Percentiles rank a stretch among this genome's conserved stretches.
Evolutionary conservation across 306 rosid genomes (phyloP).

Genomic region (Cucumis hystrix): DNA sequence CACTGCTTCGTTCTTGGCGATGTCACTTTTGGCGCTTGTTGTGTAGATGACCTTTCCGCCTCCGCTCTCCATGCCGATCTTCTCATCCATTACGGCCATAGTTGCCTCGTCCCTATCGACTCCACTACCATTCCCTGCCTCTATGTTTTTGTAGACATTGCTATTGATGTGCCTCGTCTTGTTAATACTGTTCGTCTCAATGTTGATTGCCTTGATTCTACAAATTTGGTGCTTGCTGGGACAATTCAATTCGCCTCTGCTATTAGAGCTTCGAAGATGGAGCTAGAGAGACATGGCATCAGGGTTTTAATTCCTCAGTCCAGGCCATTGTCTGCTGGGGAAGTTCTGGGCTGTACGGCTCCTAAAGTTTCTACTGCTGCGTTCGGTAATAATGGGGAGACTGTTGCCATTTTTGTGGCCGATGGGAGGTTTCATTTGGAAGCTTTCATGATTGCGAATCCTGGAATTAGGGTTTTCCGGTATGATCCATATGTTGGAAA

Average conservation of each 20-base stretch:
- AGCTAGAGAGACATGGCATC: slow-evolving; percentile 60
- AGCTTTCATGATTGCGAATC: slow-evolving; percentile 92
- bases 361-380: slow-evolving; percentile 35
- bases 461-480: slow-evolving; percentile 55
- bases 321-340: slow-evolving; percentile 79
- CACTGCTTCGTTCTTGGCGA: slow-evolving; percentile 65
- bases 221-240: slow-evolving; percentile 51
- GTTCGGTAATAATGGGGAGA: slow-evolving; percentile 19
- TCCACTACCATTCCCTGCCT: slow-evolving; percentile 73
- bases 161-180: slow-evolving; percentile 42
- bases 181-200: slow-evolving; percentile 43
- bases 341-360: slow-evolving; percentile 88
- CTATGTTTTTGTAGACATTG: slow-evolving; percentile 79
- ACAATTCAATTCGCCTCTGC: slow-evolving; percentile 82
- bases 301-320: slow-evolving; percentile 71
- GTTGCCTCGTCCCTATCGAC: slow-evolving; percentile 86
- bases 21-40: slow-evolving; percentile 81
- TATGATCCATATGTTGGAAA: slow-evolving; percentile 79
- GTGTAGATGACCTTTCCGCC: slow-evolving; percentile 73
- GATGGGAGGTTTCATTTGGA: slow-evolving; percentile 93
- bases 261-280: slow-evolving; percentile 51
- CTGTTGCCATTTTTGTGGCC: slow-evolving; percentile 58
- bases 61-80: slow-evolving; percentile 55
- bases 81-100: slow-evolving; percentile 74
- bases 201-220: slow-evolving; percentile 14